phyloP scores from a whole-genome alignment of 768 basidiomycete species.

The Saitozyma podzolica region DNA sequence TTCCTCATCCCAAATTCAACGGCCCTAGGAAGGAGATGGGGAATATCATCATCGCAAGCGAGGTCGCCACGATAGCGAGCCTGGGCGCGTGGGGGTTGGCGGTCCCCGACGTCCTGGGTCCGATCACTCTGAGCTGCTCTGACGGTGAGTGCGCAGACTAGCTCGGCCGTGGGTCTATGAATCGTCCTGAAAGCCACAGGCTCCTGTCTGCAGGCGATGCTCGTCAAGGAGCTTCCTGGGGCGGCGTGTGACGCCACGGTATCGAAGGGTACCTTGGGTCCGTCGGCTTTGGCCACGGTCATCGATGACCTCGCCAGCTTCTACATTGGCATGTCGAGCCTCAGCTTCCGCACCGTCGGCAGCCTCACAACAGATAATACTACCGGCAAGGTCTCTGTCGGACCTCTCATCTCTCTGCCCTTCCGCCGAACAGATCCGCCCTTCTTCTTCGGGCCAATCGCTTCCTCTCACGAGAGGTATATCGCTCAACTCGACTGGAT shows the following conservation, averaged over 20 bases:
- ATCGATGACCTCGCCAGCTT: background rate
- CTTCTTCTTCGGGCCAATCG: background rate
- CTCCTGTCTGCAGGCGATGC: background rate
- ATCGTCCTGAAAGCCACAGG: background rate
- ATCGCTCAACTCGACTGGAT: background rate
- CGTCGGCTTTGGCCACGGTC: too few species aligned
- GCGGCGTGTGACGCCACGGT: background rate
- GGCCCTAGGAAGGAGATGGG: background rate
- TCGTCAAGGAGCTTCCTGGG: background rate
- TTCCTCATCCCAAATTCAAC: background rate
- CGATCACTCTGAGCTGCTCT: background rate
- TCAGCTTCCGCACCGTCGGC: background rate
- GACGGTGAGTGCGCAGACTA: background rate
- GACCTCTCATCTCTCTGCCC: background rate
- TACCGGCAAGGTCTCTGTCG: background rate
- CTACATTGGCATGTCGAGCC: background rate
- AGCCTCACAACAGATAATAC: background rate
- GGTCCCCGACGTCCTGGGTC: conserved; percentile 1
- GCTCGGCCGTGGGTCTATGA: background rate
- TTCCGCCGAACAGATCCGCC: background rate
- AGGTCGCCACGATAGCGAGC: background rate
- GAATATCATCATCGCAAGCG: background rate
- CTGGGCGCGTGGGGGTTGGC: background rate
- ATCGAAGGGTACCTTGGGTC: background rate
- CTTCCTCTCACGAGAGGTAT: conserved; percentile 1